Conservation (phyloP, 176 grass and related monocot species). For the Paspalum notatum region DNA sequence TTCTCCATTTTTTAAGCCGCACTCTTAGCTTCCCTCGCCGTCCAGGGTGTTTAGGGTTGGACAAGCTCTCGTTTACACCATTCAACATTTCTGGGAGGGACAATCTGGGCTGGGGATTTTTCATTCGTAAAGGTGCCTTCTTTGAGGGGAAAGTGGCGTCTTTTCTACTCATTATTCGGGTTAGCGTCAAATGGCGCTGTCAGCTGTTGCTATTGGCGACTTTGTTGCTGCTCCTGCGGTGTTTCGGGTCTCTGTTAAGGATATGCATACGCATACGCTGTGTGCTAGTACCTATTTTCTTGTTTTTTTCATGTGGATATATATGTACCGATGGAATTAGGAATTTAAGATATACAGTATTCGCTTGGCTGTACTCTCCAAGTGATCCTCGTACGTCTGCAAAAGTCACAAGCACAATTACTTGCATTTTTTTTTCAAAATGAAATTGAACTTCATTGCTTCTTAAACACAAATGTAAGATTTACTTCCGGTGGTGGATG, state of each 20-base stretch:
- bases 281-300: background rate
- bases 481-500: background rate
- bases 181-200: constrained; percentile 35
- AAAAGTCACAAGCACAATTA: background rate
- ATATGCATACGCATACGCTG: too few relatives aligned
- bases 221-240: constrained; percentile 14
- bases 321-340: constrained; percentile 7
- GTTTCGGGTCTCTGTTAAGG: background rate
- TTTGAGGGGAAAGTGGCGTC: constrained; percentile 38
- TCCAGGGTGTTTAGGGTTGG: constrained; percentile 18
- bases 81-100: constrained; percentile 10
- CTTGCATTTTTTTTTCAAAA: too few relatives aligned
- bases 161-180: constrained; percentile 29
- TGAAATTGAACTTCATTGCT: too few relatives aligned
- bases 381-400: background rate
- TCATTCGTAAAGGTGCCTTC: constrained; percentile 43
- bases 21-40: constrained; percentile 37
- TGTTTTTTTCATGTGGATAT: background rate
- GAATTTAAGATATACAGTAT: too few relatives aligned
- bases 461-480: background rate
- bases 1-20: constrained; percentile 11
- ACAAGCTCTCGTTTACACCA: constrained; percentile 19
- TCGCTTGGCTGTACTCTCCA: background rate
- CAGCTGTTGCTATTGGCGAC: constrained; percentile 21
- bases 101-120: background rate